Base-by-base conservation (phyloP, 2,329 filamentous ascomycete genomes). In the Neopestalotiopsis sp. region DNA sequence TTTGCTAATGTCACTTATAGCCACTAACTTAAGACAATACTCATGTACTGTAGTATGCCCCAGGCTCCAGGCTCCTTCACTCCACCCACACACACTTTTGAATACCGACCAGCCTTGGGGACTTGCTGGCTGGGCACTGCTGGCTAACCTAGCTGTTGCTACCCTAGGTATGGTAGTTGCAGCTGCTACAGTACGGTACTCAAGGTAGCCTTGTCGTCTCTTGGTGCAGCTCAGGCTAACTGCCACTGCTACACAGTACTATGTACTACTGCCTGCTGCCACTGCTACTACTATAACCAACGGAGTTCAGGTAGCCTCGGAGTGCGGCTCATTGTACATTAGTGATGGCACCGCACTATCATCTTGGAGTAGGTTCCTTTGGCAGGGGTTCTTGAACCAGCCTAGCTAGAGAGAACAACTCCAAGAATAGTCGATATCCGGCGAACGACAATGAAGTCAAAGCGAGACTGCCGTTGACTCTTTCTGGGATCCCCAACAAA, bases 341-440 rank as follows among this genome's bases (percentile, higher is more conserved):
- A 40, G 30, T 20, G 59, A 34, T 40, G 30, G 59, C 17, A 34
- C 30, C 28, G 32, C 32, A 62, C 59, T 40, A 62, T 62, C 30
- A 34, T 59, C 30, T 24, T 24, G 14, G 30, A 38, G 17, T 14
- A 20, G 59, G 59, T 62, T 62, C 59, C 59, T 62, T 62, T 62
- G 9, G 32, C 59, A 62, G 59, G 59, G 59, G 59, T 53, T 20
- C 10, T 7, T 38, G 34, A 38, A 53, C 17, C 17, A 53, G 45
- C 45, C 17, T 7, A 53, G 45, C 45, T 9, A n/a, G 17, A 53
- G 45, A n/a, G 45, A 53, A 24, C 9, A 17, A n/a, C 45, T 53
- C 20, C 45, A 53, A 53, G 17, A 7, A 53, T 38, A 38, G 34
- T 38, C 45, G 17, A n/a, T 28, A 28, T 17, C 45, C 20, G 9